phyloP scores from a whole-genome alignment of 1,284 basidiomycete species.

The Ustilago crameri region DNA sequence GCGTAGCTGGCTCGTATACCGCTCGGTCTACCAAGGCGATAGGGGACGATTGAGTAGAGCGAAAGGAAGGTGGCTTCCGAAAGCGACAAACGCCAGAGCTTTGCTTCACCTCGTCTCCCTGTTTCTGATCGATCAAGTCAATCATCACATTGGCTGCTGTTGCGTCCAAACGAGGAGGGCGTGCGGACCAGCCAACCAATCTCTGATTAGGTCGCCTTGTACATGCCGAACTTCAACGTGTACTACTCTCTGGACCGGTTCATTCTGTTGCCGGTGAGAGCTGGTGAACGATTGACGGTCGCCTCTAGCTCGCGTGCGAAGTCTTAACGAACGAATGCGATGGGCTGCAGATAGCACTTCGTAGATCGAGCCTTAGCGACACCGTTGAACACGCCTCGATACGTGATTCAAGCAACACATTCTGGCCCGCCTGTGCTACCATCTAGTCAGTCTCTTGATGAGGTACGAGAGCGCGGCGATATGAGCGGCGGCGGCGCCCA shows the following conservation, averaged over 20 bases:
- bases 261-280: neutral
- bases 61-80: slow-evolving; percentile 13
- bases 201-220: no score
- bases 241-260: no score
- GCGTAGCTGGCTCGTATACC: slow-evolving; percentile 6
- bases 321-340: slow-evolving; percentile 22
- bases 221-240: no score
- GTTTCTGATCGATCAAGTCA: no score
- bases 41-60: slow-evolving; percentile 15
- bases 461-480: slow-evolving; percentile 12
- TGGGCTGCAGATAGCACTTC: slow-evolving; percentile 19
- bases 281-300: neutral
- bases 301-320: slow-evolving; percentile 10
- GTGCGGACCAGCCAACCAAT: no score
- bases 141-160: no score
- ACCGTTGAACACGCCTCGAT: slow-evolving; percentile 9
- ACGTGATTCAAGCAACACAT: slow-evolving; percentile 12
- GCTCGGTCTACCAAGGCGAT: slow-evolving; percentile 17
- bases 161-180: no score
- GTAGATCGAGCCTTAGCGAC: slow-evolving; percentile 6
- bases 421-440: neutral
- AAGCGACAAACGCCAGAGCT: slow-evolving; percentile 4
- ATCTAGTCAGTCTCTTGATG: slow-evolving; percentile 20
- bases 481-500: slow-evolving; percentile 16
- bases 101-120: no score